These are phyloP conservation scores for Cyberlindnera lachancei DNA, from an alignment of 805 yeast species.

Conservation along the genomic window DNA sequence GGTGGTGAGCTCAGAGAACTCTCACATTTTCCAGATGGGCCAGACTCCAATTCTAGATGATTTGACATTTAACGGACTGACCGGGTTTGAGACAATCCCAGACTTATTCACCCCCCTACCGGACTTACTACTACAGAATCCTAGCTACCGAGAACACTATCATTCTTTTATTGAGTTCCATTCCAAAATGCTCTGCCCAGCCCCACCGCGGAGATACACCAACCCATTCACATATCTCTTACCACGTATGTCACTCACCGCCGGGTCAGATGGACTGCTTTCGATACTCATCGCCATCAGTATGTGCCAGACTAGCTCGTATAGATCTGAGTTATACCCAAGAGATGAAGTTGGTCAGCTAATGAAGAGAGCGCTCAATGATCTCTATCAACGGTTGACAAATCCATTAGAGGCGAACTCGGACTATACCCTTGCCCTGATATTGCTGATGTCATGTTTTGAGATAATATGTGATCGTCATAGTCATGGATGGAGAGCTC, in stretches of 20 bases:
- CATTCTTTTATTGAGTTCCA: conserved; percentile 57
- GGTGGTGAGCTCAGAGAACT: conserved; percentile 6
- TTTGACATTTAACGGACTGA: conserved; percentile 1
- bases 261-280: conserved; percentile 45
- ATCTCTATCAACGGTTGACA: conserved; percentile 41
- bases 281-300: conserved; percentile 49
- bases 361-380: conserved; percentile 50
- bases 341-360: conserved; percentile 42
- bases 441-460: conserved; percentile 50
- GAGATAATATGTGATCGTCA: conserved; percentile 37
- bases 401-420: conserved; percentile 48
- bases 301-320: conserved; percentile 29
- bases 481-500: conserved; percentile 51
- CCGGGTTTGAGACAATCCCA: conserved; percentile 12
- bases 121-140: conserved; percentile 49
- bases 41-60: conserved; percentile 1
- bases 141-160: conserved; percentile 52
- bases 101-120: conserved; percentile 38
- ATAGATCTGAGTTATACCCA: conserved; percentile 15
- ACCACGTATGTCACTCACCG: conserved; percentile 61
- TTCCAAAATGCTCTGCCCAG: conserved; percentile 56
- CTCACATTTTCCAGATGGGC: conserved; percentile 3
- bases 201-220: conserved; percentile 45
- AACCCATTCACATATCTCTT: conserved; percentile 61
- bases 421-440: conserved; percentile 60